Conservation (phyloP, 176 grass and related monocot species). For the Zizania latifolia region DNA sequence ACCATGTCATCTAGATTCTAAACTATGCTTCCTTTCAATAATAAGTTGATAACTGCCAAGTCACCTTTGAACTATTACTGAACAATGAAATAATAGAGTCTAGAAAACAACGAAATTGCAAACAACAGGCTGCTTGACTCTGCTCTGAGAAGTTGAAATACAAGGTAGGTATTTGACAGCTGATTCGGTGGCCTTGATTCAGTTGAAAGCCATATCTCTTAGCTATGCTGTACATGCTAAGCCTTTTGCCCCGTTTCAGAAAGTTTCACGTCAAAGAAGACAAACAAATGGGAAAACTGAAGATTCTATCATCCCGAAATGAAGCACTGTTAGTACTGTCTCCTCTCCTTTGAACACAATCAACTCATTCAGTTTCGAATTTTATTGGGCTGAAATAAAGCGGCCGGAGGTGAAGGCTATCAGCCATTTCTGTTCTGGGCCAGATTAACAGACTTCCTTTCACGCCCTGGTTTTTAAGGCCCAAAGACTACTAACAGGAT, state of each 20-base stretch:
- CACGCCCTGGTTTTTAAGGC: background rate
- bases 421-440: background rate
- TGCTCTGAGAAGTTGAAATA: background rate
- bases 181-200: background rate
- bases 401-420: background rate
- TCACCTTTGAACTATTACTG: background rate
- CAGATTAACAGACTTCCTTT: background rate
- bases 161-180: background rate
- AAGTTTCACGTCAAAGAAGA: background rate
- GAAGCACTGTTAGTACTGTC: background rate
- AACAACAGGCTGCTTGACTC: background rate
- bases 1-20: background rate
- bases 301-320: background rate
- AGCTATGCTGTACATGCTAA: background rate
- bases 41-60: background rate
- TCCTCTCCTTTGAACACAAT: no score
- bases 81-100: background rate
- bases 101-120: background rate
- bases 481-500: no score
- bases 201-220: background rate
- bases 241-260: background rate
- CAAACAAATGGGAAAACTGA: background rate
- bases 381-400: background rate
- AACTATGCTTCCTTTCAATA: background rate
- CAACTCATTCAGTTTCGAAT: background rate